Evolutionary conservation across 805 yeast species (phyloP).

Genomic region (Priceomyces carsonii): DNA sequence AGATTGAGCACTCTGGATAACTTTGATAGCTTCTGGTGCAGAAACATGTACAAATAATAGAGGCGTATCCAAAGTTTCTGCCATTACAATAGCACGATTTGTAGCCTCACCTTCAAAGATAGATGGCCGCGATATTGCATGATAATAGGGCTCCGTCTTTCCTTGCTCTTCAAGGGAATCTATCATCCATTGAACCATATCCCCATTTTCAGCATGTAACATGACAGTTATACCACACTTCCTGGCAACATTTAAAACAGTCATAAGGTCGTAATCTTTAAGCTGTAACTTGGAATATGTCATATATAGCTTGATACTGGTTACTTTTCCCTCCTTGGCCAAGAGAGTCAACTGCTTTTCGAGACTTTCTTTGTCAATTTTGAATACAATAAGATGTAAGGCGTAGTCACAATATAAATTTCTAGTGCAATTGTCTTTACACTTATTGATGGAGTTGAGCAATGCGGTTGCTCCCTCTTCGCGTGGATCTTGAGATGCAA

Average conservation of each 20-base stretch:
- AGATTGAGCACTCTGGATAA: slow-evolving; percentile 45
- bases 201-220: slow-evolving; percentile 55
- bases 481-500: slow-evolving; percentile 39
- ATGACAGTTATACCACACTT: slow-evolving; percentile 45
- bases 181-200: slow-evolving; percentile 42
- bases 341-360: no score
- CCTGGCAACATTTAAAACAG: slow-evolving; percentile 38
- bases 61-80: slow-evolving; percentile 46
- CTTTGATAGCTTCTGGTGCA: slow-evolving; percentile 38
- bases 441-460: slow-evolving; percentile 15
- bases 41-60: slow-evolving; percentile 51
- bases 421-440: slow-evolving; percentile 5
- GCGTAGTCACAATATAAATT: slow-evolving; percentile 47
- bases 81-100: slow-evolving; percentile 45
- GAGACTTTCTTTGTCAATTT: slow-evolving; percentile 9
- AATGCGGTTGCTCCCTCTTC: slow-evolving; percentile 26
- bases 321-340: slow-evolving; percentile 36
- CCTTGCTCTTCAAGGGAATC: slow-evolving; percentile 38
- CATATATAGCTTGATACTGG: slow-evolving; percentile 45
- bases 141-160: slow-evolving; percentile 44
- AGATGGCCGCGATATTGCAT: slow-evolving; percentile 45
- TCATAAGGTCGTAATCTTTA: slow-evolving; percentile 40
- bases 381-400: slow-evolving; percentile 44
- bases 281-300: slow-evolving; percentile 46
- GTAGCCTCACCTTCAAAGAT: slow-evolving; percentile 52